Percentiles rank a stretch among this genome's conserved stretches.
Conservation (phyloP, 768 basidiomycete genomes). For the Suillus brevipes region DNA sequence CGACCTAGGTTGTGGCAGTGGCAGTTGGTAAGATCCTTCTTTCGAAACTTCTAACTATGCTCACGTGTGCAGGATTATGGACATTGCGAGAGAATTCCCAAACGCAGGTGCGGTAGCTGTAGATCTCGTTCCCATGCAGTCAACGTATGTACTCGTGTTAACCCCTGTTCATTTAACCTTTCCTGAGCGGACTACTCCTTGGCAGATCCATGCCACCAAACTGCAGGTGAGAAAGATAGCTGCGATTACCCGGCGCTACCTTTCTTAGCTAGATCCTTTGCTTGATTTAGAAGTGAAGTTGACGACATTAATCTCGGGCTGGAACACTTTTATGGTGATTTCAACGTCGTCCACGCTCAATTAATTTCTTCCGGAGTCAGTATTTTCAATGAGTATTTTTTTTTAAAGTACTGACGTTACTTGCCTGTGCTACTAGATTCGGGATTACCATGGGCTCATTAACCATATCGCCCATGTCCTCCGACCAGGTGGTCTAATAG, state of each 20-base stretch:
- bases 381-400: slow-evolving; percentile 11
- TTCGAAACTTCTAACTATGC: background rate
- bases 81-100: slow-evolving; percentile 72
- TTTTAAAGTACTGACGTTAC: slow-evolving; percentile 14
- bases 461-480: slow-evolving; percentile 67
- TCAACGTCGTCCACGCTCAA: slow-evolving; percentile 73
- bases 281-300: slow-evolving; percentile 63
- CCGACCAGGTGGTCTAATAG: slow-evolving; percentile 67
- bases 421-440: slow-evolving; percentile 48
- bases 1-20: slow-evolving; percentile 81
- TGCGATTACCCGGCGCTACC: slow-evolving; percentile 4
- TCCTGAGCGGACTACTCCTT: slow-evolving; percentile 14
- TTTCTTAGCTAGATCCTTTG: slow-evolving; percentile 9
- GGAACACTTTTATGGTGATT: slow-evolving; percentile 78
- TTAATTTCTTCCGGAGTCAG: slow-evolving; percentile 74
- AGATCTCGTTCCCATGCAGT: slow-evolving; percentile 80
- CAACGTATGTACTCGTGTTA: slow-evolving; percentile 45
- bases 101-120: slow-evolving; percentile 69
- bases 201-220: slow-evolving; percentile 67
- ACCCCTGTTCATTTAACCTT: slow-evolving; percentile 15
- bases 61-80: slow-evolving; percentile 63
- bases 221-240: slow-evolving; percentile 49
- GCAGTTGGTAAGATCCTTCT: slow-evolving; percentile 57
- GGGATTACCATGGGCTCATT: slow-evolving; percentile 62
- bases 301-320: slow-evolving; percentile 85